Conservation (phyloP, 169 alveolate species). For the Theileria annulata region DNA sequence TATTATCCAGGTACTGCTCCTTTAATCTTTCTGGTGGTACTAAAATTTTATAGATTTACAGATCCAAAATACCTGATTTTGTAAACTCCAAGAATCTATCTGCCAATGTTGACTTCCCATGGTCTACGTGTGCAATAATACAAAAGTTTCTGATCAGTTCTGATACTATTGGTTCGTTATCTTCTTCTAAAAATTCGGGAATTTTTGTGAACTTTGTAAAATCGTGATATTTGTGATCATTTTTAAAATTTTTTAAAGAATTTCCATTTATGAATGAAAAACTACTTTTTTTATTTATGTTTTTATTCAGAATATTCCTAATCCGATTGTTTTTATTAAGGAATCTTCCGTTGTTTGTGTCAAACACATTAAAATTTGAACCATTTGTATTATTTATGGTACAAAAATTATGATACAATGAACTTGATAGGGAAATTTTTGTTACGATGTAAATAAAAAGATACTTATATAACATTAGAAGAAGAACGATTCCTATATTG, state of each 20-base stretch:
- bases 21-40: conserved; percentile 73
- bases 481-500: neutral
- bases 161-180: neutral
- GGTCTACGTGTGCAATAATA: conserved; percentile 96
- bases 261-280: neutral
- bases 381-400: neutral
- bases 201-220: neutral
- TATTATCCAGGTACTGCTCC: conserved; percentile 85
- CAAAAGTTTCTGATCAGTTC: conserved; percentile 86
- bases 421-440: neutral
- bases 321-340: neutral
- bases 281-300: neutral
- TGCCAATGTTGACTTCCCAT: conserved; percentile 93
- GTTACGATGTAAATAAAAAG: neutral
- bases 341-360: neutral
- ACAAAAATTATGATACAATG: neutral
- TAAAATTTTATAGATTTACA: conserved; percentile 66
- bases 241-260: neutral
- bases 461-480: conserved; percentile 2
- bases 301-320: neutral
- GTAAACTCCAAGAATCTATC: conserved; percentile 87
- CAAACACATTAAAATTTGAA: neutral
- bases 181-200: neutral
- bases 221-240: neutral
- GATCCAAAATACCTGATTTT: conserved; percentile 64